Evolutionary conservation across 192 early-diverging fungal genomes (phyloP), one percentile per base, ranked within the genome.

Genomic region (Podila horticola): DNA sequence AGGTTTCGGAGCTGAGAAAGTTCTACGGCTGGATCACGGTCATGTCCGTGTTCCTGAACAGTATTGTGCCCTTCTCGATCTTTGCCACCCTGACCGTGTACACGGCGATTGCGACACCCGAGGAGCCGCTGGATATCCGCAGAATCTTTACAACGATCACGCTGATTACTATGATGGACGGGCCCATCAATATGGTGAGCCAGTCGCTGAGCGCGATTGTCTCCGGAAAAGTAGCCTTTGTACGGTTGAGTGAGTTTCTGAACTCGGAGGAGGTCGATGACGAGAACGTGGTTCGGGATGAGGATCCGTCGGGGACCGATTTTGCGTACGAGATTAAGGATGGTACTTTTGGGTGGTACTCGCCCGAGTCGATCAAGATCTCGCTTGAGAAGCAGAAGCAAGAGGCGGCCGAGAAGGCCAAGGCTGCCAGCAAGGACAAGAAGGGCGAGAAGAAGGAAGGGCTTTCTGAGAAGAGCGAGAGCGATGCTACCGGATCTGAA

Each of bases 81-180:
- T 82, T 85, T 50, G 50, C 83, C 5, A 76, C 82, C 34, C 75
- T 88, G 62, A 52, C 75, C 0, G 64, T 72, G 1, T 88, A 84
- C 34, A 60, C 66, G 15, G 38, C n/a, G 10, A 64, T 83, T 24
- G 81, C 70, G 12, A 33, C 67, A 0, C 13, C 50, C 1, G 64
- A 69, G 1, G 62, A 59, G 6, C 85, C 86, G 20, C 74, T 94
- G 61, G 87, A 88, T 12, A 77, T 91, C 4, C 83, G 81, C 48
- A 68, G 91, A 26, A 89, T 92, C 2, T 95, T 95, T 74, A 93
- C 93, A 0, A 87, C 92, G 1, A 85, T 97, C 45, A 84, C 92
- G 8, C 83, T 97, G 28, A 93, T 97, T 84, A 93, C 92, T 74
- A 82, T 95, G 67, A 72, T 95, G 62, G 88, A 90, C 74, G 92